Percentiles rank a stretch among this genome's conserved stretches.
Conservation (phyloP, 2,329 filamentous ascomycete species). For the Atkinsonella texensis region DNA sequence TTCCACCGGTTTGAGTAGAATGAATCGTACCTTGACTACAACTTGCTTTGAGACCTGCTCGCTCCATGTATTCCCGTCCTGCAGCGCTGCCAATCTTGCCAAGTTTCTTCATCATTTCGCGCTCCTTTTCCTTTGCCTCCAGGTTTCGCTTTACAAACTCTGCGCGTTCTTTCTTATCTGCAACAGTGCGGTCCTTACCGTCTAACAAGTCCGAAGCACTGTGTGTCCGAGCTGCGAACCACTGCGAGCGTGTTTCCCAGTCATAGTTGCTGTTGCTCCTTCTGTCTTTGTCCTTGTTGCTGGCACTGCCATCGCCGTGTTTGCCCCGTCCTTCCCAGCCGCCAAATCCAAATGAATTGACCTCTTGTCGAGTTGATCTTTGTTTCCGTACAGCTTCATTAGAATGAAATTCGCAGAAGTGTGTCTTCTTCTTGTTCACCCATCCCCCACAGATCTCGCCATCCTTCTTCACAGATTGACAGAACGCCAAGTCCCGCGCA, state of each 20-base stretch:
- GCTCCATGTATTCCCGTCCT: constrained; percentile 59
- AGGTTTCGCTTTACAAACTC: constrained; percentile 55
- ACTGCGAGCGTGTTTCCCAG: constrained; percentile 43
- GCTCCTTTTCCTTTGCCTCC: constrained; percentile 57
- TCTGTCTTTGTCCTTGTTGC: constrained; percentile 11
- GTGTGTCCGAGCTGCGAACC: constrained; percentile 37
- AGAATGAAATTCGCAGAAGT: constrained; percentile 88
- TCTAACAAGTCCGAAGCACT: constrained; percentile 54
- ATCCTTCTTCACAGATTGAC: constrained; percentile 74
- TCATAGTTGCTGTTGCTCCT: constrained; percentile 36
- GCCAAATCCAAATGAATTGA: constrained; percentile 55
- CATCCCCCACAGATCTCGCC: constrained; percentile 69
- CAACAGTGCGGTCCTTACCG: constrained; percentile 44
- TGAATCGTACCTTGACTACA: not conserved
- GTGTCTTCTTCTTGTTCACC: constrained; percentile 79
- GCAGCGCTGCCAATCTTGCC: constrained; percentile 51
- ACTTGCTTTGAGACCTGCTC: constrained; percentile 13
- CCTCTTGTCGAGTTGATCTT: constrained; percentile 56
- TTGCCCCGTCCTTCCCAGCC: constrained; percentile 19
- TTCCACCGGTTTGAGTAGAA: not conserved
- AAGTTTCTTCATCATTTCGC: constrained; percentile 58
- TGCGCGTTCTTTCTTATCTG: constrained; percentile 47
- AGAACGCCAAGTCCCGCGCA: constrained; percentile 77
- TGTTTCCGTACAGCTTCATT: constrained; percentile 66
- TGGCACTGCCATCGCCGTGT: constrained; percentile 8